These are phyloP conservation scores for Fusarium anguioides DNA, from an alignment of 2,329 filamentous ascomycete species.

Conservation along the genomic window DNA sequence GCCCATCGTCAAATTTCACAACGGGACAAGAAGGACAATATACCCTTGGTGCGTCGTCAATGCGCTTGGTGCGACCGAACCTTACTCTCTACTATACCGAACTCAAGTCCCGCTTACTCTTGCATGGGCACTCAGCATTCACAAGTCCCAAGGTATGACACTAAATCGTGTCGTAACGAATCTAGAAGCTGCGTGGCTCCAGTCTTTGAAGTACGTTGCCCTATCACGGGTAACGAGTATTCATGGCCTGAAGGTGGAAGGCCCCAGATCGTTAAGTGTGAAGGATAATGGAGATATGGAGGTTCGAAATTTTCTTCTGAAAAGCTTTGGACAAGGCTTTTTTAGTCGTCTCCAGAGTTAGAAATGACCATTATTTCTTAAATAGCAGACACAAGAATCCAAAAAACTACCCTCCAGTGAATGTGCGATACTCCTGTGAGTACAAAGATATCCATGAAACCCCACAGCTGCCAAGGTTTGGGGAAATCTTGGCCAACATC, in stretches of 20 bases:
- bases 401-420: too few species aligned
- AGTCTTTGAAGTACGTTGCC: conserved; percentile 69
- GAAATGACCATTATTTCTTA: not conserved
- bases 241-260: conserved; percentile 29
- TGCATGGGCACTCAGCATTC: conserved; percentile 72
- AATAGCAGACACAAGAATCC: not conserved
- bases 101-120: conserved; percentile 70
- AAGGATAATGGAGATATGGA: not conserved
- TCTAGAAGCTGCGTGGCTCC: conserved; percentile 62
- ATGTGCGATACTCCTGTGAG: too few species aligned
- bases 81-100: conserved; percentile 62
- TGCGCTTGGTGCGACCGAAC: conserved; percentile 57
- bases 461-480: not conserved
- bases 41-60: conserved; percentile 62
- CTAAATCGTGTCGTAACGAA: conserved; percentile 68
- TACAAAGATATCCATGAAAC: too few species aligned
- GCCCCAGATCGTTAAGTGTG: not conserved
- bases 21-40: conserved; percentile 58
- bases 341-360: not conserved
- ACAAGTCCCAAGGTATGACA: conserved; percentile 73
- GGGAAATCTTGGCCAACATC: not conserved
- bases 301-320: not conserved
- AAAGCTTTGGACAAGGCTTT: not conserved
- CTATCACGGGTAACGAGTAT: conserved; percentile 40
- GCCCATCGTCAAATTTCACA: conserved; percentile 61